These are phyloP conservation scores for Bifiguratus adelaidae DNA, from an alignment of 192 early-diverging fungal species.

Conservation along the genomic window DNA sequence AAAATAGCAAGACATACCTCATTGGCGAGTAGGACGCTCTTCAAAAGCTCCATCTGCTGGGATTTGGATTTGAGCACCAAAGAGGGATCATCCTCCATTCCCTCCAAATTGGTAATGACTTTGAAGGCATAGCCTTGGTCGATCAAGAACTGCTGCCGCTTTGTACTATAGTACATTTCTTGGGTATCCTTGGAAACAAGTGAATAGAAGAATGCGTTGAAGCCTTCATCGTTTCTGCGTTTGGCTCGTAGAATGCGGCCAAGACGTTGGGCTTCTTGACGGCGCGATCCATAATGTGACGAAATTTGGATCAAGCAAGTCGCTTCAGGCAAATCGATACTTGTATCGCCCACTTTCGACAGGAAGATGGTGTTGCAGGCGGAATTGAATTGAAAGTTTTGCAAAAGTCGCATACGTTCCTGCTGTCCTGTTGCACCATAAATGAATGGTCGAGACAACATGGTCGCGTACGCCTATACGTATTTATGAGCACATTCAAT, in stretches of 20 bases:
- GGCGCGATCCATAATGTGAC: conserved; percentile 93
- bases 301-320: conserved; percentile 98
- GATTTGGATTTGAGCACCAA: conserved; percentile 63
- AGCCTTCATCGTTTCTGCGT: conserved; percentile 82
- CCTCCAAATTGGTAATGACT: conserved; percentile 92
- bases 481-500: background rate
- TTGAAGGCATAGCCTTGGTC: conserved; percentile 99
- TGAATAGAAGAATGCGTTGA: conserved; percentile 98
- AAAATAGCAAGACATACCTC: conserved; percentile 38
- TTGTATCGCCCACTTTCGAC: conserved; percentile 91
- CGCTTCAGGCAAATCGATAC: conserved; percentile 96
- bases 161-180: conserved; percentile 97
- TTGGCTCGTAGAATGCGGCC: conserved; percentile 94
- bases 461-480: conserved; percentile 60
- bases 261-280: conserved; percentile 98
- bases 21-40: conserved; percentile 67
- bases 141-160: conserved; percentile 98
- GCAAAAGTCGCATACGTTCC: conserved; percentile 85
- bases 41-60: conserved; percentile 77
- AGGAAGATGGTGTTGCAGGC: conserved; percentile 81
- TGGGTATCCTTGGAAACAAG: conserved; percentile 98
- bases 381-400: conserved; percentile 93
- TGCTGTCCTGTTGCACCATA: conserved; percentile 83
- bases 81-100: conserved; percentile 69
- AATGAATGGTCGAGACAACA: conserved; percentile 76